Evolutionary conservation across 495 filamentous ascomycete species (phyloP).

Genomic region (Podospora australis): DNA sequence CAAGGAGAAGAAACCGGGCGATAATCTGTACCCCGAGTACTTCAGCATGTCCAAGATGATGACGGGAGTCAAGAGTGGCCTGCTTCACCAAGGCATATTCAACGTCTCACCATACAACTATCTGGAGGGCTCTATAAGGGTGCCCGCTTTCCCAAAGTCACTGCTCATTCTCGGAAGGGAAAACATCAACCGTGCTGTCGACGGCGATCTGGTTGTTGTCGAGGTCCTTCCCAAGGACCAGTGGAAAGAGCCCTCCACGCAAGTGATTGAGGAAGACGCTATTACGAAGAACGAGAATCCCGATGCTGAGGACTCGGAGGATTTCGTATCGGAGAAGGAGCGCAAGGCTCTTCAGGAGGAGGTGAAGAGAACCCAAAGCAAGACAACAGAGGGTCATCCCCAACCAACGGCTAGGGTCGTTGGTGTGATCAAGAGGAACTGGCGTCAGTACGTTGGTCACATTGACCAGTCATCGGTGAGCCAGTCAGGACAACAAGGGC

Average conservation of each 20-base stretch:
- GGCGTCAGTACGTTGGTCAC: conserved; percentile 96
- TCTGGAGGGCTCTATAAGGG: conserved; percentile 83
- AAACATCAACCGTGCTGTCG: conserved; percentile 89
- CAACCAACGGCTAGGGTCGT: conserved; percentile 92
- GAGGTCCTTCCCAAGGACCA: conserved; percentile 88
- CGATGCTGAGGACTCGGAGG: conserved; percentile 65
- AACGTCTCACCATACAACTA: conserved; percentile 98
- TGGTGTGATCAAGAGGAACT: conserved; percentile 88
- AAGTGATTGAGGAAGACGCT: conserved; percentile 91
- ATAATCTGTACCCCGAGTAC: conserved; percentile 75
- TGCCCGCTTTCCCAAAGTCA: conserved; percentile 80
- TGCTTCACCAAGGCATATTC: conserved; percentile 87
- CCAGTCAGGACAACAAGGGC: conserved; percentile 59
- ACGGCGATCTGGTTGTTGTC: conserved; percentile 86
- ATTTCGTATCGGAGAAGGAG: conserved; percentile 77
- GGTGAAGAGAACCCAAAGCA: conserved; percentile 78
- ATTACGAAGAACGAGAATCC: conserved; percentile 91
- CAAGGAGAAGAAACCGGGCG: conserved; percentile 54
- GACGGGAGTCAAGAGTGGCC: conserved; percentile 79
- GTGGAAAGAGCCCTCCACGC: conserved; percentile 92
- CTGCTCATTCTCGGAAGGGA: conserved; percentile 88
- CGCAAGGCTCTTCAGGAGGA: conserved; percentile 80
- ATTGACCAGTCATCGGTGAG: conserved; percentile 81
- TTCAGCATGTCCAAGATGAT: conserved; percentile 88
- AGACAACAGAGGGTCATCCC: conserved; percentile 65